Base-by-base conservation (phyloP, 164 flowering plant species). In the Aristolochia californica region DNA sequence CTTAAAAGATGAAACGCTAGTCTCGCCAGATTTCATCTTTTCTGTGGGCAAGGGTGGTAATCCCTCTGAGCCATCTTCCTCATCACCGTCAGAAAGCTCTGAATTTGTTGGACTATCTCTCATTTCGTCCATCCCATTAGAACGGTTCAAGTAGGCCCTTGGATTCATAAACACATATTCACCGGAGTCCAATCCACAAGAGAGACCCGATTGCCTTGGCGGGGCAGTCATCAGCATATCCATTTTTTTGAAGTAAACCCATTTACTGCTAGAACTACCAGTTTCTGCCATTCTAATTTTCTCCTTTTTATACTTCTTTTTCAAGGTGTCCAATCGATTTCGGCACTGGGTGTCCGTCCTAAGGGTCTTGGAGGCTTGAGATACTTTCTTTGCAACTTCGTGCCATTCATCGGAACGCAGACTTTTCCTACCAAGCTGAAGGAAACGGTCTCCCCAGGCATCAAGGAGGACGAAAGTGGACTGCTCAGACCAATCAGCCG, bases 161-260 rank as follows among this genome's bases (percentile, higher is more conserved):
- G 94, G 77, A 34, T 85, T 77, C 94, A 74, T 78, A 54, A 93
- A 93, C 40, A 87, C 91, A 65, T 75, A 93, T 69, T 93, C 95
- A 1, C 97, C 97, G 0, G 97, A 85, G 73, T 93, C 99, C 26
- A 93, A 61, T 18, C 99, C 99, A 64, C 99, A 93, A 5, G 90
- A 72, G 44, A 93, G 64, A 8, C 89, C 95, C 57, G 56, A 47
- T 17, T 79, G 72, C 43, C 61, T 65, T 66, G 60, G 61, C 0
- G 67, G 47, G 58, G 76, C 25, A 1, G 70, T 44, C 84, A 80
- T 65, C 59, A 66, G 61, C 70, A 62, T 69, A 71, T 93, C 96
- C 91, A 93, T 78, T 68, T 87, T 89, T 76, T 79, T 85, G 48
- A 76, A 93, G 58, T 72, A 87, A 12, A 62, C 77, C 99, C 97